phyloP scores from a whole-genome alignment of 345 rosid species.

The Linum tenue region DNA sequence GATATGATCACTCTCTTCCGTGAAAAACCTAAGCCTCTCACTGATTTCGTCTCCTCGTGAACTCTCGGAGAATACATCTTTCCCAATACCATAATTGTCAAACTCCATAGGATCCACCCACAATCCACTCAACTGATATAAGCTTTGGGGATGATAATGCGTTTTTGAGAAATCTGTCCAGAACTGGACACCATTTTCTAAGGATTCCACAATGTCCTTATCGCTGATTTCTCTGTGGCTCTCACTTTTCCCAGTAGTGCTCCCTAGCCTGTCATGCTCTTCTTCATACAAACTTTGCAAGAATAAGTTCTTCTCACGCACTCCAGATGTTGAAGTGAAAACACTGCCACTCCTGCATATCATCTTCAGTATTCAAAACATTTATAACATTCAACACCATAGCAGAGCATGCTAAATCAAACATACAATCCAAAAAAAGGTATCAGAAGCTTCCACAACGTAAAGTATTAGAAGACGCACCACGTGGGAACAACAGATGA shows the following conservation, averaged over 20 bases:
- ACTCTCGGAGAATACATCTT: constrained; percentile 51
- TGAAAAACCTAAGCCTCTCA: constrained; percentile 73
- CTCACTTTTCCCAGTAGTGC: constrained; percentile 19
- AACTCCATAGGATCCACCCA: constrained; percentile 50
- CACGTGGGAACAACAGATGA: constrained; percentile 54
- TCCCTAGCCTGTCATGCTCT: constrained; percentile 21
- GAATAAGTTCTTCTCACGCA: constrained; percentile 59
- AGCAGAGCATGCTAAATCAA: too few relatives aligned
- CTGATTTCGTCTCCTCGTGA: constrained; percentile 63
- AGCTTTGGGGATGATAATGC: constrained; percentile 73
- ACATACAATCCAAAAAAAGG: not conserved
- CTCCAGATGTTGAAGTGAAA: constrained; percentile 49
- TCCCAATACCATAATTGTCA: constrained; percentile 74
- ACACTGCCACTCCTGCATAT: constrained; percentile 56
- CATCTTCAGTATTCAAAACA: not conserved
- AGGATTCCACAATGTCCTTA: constrained; percentile 55
- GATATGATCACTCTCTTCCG: constrained; percentile 88
- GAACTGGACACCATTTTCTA: constrained; percentile 55
- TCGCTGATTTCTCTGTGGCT: constrained; percentile 41
- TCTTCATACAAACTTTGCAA: constrained; percentile 66
- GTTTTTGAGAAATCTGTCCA: constrained; percentile 96
- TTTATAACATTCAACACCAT: not conserved
- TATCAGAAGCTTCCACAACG: not conserved
- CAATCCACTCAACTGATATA: constrained; percentile 63
- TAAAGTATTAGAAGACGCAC: constrained; percentile 35